Conservation (phyloP, 202 grass and related monocot genomes). For the Dendrocalamus latiflorus region DNA sequence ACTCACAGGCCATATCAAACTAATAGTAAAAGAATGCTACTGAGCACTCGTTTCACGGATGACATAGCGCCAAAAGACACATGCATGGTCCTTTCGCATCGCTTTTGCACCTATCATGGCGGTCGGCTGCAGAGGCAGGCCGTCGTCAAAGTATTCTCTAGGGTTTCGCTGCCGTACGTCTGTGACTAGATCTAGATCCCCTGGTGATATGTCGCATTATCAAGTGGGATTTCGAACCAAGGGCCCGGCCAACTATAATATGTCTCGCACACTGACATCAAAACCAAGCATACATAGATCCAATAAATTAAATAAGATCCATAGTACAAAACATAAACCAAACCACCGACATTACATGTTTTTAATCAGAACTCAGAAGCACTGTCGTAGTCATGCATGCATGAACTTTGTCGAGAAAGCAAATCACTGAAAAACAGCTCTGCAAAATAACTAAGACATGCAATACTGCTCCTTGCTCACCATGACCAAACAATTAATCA, state of each 20-base stretch:
- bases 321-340: too few relatives aligned
- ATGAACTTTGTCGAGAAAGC: too few relatives aligned
- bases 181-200: too few relatives aligned
- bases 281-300: not conserved
- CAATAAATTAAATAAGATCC: not conserved
- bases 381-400: not conserved
- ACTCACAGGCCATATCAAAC: not conserved
- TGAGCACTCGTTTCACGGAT: conserved; percentile 22
- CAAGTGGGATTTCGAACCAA: not conserved
- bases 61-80: conserved; percentile 16
- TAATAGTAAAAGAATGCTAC: not conserved
- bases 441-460: not conserved
- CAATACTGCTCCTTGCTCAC: not conserved
- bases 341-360: not conserved
- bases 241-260: not conserved
- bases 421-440: not conserved
- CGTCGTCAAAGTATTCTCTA: conserved; percentile 38
- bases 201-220: not conserved
- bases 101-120: conserved; percentile 29
- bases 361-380: not conserved
- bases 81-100: conserved; percentile 2
- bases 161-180: conserved; percentile 7
- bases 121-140: not conserved
- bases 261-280: not conserved
- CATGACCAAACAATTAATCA: not conserved